Percentiles rank a stretch among this genome's conserved stretches.
Evolutionary conservation across 2,329 filamentous ascomycete genomes (phyloP).

Genomic region (Graphiopsis chlorocephala): DNA sequence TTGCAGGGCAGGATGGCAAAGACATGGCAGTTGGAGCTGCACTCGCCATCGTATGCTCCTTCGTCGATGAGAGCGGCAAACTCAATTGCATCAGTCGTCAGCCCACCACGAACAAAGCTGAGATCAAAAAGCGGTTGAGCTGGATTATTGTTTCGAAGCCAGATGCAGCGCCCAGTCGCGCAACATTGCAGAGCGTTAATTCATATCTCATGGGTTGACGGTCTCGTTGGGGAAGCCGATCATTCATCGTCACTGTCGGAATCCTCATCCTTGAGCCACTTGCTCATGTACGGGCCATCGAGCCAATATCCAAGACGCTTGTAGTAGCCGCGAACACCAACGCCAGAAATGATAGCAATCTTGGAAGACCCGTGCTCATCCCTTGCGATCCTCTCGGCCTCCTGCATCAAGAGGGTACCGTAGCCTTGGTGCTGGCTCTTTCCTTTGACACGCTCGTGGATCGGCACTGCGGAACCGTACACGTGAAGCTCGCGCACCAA

Average conservation of each 20-base stretch:
- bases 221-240: background rate
- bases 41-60: slow-evolving; percentile 72
- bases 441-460: slow-evolving; percentile 88
- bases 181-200: slow-evolving; percentile 88
- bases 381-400: slow-evolving; percentile 90
- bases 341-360: slow-evolving; percentile 96
- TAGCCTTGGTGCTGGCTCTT: slow-evolving; percentile 99
- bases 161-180: slow-evolving; percentile 76
- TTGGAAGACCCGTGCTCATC: slow-evolving; percentile 93
- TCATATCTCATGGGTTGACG: slow-evolving; percentile 70
- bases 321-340: slow-evolving; percentile 94
- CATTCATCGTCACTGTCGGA: slow-evolving; percentile 30
- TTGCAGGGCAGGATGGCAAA: slow-evolving; percentile 74
- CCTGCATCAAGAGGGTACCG: slow-evolving; percentile 94
- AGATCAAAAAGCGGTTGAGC: slow-evolving; percentile 75
- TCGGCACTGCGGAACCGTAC: slow-evolving; percentile 94
- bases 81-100: slow-evolving; percentile 6
- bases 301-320: slow-evolving; percentile 88
- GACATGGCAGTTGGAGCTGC: slow-evolving; percentile 78
- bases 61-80: slow-evolving; percentile 63
- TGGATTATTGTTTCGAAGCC: slow-evolving; percentile 78
- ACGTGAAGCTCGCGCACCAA: slow-evolving; percentile 94
- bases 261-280: slow-evolving; percentile 34
- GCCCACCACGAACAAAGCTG: slow-evolving; percentile 59
- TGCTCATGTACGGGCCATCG: slow-evolving; percentile 73